Percentiles rank a stretch among this genome's conserved stretches.
Conservation (phyloP, 345 rosid genomes). For the Salix dunnii region DNA sequence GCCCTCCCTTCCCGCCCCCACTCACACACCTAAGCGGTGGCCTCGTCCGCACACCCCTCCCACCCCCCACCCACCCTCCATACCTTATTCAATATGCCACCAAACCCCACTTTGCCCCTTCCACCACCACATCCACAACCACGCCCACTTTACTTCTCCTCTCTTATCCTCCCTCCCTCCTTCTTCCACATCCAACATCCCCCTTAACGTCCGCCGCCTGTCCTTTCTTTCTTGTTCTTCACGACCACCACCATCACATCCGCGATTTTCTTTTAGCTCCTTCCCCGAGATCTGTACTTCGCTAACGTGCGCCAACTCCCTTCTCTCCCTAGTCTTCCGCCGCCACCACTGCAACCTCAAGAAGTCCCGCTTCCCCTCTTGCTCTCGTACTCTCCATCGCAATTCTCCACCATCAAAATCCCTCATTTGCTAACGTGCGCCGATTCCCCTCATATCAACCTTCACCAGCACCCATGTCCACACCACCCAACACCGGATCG, state of each 20-base stretch:
- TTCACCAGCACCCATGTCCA: slow-evolving; percentile 12
- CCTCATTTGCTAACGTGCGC: background rate
- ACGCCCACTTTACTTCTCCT: background rate
- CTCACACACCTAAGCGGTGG: slow-evolving; percentile 20
- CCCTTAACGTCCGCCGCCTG: background rate
- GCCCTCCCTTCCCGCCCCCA: slow-evolving; percentile 8
- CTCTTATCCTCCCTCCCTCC: slow-evolving; percentile 3
- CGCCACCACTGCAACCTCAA: background rate
- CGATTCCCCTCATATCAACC: background rate
- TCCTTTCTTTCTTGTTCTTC: background rate
- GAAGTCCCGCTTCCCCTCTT: background rate
- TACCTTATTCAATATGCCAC: slow-evolving; percentile 35
- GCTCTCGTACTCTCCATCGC: background rate
- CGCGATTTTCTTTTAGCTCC: background rate
- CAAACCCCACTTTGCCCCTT: slow-evolving; percentile 38
- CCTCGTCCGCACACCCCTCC: slow-evolving; percentile 44
- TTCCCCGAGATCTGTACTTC: slow-evolving; percentile 3
- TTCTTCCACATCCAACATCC: background rate
- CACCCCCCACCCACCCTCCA: slow-evolving; percentile 20
- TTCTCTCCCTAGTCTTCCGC: background rate
- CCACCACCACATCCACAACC: slow-evolving; percentile 21
- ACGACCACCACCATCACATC: background rate
- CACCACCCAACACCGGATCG: slow-evolving; percentile 7
- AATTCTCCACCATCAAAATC: background rate
- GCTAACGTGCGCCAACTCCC: background rate